These are phyloP conservation scores for Rhizopogon parksii DNA, from an alignment of 1,284 basidiomycete genomes.

Conservation along the genomic window DNA sequence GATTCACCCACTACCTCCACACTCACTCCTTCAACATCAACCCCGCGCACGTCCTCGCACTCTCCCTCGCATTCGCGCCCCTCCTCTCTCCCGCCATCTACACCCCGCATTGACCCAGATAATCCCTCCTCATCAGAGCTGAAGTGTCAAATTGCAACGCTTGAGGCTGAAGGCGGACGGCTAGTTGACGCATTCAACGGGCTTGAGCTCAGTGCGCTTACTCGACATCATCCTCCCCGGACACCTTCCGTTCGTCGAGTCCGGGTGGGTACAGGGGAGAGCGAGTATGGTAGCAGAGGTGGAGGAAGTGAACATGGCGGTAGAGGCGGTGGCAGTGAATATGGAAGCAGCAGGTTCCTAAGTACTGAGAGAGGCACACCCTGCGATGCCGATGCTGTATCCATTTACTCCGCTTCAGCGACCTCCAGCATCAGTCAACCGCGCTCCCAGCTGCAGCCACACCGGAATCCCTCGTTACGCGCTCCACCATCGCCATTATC, in stretches of 20 bases:
- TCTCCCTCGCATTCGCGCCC: constrained; percentile 23
- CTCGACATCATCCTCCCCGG: constrained; percentile 39
- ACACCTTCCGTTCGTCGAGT: constrained; percentile 26
- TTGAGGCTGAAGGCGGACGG: constrained; percentile 61
- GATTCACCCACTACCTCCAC: constrained; percentile 23
- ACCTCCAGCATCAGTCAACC: constrained; percentile 29
- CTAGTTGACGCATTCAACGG: constrained; percentile 72
- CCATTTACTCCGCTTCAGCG: constrained; percentile 25
- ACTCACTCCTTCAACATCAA: constrained; percentile 26
- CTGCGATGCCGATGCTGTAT: constrained; percentile 23
- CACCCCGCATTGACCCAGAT: constrained; percentile 41
- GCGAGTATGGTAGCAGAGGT: constrained; percentile 14
- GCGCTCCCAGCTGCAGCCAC: constrained; percentile 23
- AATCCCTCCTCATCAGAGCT: constrained; percentile 50
- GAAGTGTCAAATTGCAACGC: constrained; percentile 57
- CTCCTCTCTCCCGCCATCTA: constrained; percentile 29
- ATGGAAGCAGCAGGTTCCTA: constrained; percentile 12
- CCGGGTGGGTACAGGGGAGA: constrained; percentile 1
- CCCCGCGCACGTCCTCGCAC: constrained; percentile 18
- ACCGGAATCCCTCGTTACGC: constrained; percentile 21
- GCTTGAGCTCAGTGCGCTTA: constrained; percentile 60
- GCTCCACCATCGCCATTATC: constrained; percentile 13
- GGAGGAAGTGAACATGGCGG: constrained; percentile 20
- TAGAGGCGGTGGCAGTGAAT: constrained; percentile 20
- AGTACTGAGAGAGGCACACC: constrained; percentile 26